Base-by-base conservation (phyloP, 305 asterid genomes). In the Rubia balearica region DNA sequence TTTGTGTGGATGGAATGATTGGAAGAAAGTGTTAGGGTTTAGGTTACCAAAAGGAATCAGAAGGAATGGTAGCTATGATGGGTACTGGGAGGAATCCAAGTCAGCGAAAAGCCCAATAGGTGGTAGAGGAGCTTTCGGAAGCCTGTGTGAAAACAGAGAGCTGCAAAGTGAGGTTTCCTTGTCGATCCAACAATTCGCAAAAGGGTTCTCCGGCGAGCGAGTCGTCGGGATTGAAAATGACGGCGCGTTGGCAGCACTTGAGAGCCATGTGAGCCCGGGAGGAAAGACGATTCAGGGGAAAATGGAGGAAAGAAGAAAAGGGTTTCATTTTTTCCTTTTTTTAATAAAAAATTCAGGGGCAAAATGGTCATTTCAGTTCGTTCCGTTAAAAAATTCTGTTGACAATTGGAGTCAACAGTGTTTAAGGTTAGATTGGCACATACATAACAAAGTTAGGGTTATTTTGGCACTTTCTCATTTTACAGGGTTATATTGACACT, bases 71-170 rank as follows among this genome's bases (percentile, higher is more conserved):
- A 67, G 48, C 16, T 66, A 21, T 14, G 48, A 56, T 21, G 53
- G 36, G 4, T 46, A 90, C 98, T 96, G 82, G 96, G 81, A 90
- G 90, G 77, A 84, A 93, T 76, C 99, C 99, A 83, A 94, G 61
- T 73, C 90, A 83, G 46, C 96, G 89, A 70, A 86, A 89, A 43
- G 99, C 98, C 99, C 99, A 94, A 76, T 91, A 94, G 36, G 99
- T 96, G 85, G 92, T 83, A 61, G 98, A 93, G 62, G 99, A 94
- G 74, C 83, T 87, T 75, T 82, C 85, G 21, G 93, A 82, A 76
- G 98, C 97, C 81, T 89, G 92, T 10, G 83, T 81, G 76, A 98
- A 94, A 69, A 91, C 79, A 69, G 94, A 79, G 80, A 91, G 65
- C 89, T 86, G 89, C 86, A 91, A 81, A 82, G 84, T 91, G 77